A percentile compares a stretch with the other conserved stretches of the same genome.
Conservation (phyloP, 768 basidiomycete species). For the Suillus subaureus region DNA sequence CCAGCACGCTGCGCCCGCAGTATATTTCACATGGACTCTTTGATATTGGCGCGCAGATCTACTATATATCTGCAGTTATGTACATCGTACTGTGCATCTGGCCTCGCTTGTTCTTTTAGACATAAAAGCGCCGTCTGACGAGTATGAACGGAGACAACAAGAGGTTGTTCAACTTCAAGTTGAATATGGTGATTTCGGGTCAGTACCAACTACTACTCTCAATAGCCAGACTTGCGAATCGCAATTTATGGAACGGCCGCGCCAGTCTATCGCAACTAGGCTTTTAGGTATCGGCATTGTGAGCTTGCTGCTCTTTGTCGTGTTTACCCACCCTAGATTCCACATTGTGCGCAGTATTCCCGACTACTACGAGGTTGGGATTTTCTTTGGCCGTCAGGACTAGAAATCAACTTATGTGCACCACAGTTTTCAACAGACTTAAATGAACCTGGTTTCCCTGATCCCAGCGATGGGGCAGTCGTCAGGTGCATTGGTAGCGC, state of each 20-base stretch:
- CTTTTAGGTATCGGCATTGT: slow-evolving; percentile 17
- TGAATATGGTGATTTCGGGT: not conserved
- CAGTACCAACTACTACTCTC: not conserved
- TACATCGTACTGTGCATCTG: not conserved
- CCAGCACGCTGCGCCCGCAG: not conserved
- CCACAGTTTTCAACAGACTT: slow-evolving; percentile 13
- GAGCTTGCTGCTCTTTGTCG: slow-evolving; percentile 15
- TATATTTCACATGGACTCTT: not conserved
- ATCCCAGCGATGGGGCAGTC: slow-evolving; percentile 19
- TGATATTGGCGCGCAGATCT: not conserved
- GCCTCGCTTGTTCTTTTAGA: not conserved
- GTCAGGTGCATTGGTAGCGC: slow-evolving; percentile 13
- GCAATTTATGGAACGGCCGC: not conserved
- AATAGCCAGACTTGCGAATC: not conserved
- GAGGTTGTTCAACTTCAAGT: not conserved
- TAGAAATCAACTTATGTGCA: slow-evolving; percentile 6
- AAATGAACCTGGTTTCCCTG: slow-evolving; percentile 8
- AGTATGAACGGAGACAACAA: not conserved
- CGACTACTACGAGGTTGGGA: slow-evolving; percentile 4
- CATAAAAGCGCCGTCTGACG: not conserved
- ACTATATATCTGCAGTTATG: not conserved
- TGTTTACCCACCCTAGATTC: not conserved
- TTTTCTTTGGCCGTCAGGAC: not conserved
- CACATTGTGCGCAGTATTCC: slow-evolving; percentile 6
- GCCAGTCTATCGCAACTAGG: slow-evolving; percentile 10